Evolutionary conservation across 106 monocot genomes (phyloP).

Genomic region (Cymbidium sinense): DNA sequence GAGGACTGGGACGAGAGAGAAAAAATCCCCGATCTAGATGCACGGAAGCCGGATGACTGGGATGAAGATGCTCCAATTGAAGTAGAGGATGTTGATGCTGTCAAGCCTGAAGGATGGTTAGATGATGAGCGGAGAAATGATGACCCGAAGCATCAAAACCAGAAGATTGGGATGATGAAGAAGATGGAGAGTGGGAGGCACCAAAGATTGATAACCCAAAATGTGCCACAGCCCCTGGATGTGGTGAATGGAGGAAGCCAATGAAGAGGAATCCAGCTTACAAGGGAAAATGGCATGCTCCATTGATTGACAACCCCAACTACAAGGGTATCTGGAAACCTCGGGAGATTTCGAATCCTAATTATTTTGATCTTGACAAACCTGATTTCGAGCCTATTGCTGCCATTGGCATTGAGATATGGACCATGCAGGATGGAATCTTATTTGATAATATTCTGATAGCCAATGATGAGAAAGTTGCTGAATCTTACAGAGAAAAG

Average conservation of each 20-base stretch:
- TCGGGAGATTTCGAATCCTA: constrained; percentile 58
- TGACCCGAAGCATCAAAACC: constrained; percentile 73
- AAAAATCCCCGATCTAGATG: constrained; percentile 60
- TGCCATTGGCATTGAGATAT: constrained; percentile 71
- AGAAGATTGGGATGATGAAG: constrained; percentile 80
- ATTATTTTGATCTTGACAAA: constrained; percentile 52
- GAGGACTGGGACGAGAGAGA: constrained; percentile 76
- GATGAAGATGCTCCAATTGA: constrained; percentile 79
- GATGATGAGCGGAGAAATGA: constrained; percentile 73
- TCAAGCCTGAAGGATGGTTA: constrained; percentile 76
- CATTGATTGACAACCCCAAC: constrained; percentile 57
- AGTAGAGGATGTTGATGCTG: constrained; percentile 68
- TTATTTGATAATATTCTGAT: constrained; percentile 73
- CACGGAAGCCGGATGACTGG: constrained; percentile 76
- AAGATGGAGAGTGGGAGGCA: constrained; percentile 79
- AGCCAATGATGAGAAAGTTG: constrained; percentile 38
- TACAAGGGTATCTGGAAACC: constrained; percentile 77
- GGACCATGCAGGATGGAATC: constrained; percentile 84
- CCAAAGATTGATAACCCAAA: constrained; percentile 59
- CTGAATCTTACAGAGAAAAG: constrained; percentile 33
- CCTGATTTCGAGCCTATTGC: constrained; percentile 69
- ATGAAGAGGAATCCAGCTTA: constrained; percentile 66
- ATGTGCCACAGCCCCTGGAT: constrained; percentile 56
- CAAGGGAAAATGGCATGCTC: constrained; percentile 77
- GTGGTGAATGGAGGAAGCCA: constrained; percentile 76